Percentiles rank a stretch among this genome's conserved stretches.
These are phyloP conservation scores for Aristolochia contorta DNA, from an alignment of 164 flowering plant species.

Conservation along the genomic window DNA sequence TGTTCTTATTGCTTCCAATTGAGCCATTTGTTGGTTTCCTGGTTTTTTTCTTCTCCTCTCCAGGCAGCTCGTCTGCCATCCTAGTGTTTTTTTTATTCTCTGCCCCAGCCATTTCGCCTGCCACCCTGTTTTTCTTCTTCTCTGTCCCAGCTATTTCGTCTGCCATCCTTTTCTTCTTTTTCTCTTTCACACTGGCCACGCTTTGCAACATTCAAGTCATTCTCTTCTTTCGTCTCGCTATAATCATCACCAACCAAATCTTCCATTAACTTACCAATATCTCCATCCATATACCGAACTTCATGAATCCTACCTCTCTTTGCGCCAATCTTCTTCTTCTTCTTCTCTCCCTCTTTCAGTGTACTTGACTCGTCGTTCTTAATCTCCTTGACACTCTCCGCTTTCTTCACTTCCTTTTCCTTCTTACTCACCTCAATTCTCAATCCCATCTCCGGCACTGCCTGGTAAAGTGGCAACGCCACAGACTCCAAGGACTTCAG, in stretches of 20 bases:
- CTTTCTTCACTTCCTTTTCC: conserved; percentile 12
- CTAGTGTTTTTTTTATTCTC: too few species aligned
- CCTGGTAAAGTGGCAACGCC: conserved; percentile 72
- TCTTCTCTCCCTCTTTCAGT: conserved; percentile 8
- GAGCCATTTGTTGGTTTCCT: too few species aligned
- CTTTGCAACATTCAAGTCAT: neutral
- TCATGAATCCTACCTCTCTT: conserved; percentile 57
- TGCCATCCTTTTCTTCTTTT: too few species aligned
- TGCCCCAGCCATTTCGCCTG: too few species aligned
- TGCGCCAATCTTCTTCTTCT: conserved; percentile 23
- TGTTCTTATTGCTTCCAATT: too few species aligned
- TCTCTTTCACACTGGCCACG: too few species aligned
- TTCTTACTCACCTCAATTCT: conserved; percentile 41
- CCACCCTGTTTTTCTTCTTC: too few species aligned
- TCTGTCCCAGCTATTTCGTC: too few species aligned
- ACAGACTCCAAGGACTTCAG: conserved; percentile 60
- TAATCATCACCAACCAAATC: conserved; percentile 7
- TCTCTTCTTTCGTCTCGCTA: conserved; percentile 11
- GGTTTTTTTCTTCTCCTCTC: too few species aligned
- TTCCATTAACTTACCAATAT: conserved; percentile 11
- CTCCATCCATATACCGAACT: conserved; percentile 43
- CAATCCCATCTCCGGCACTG: conserved; percentile 56
- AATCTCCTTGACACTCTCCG: conserved; percentile 8
- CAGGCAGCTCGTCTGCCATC: too few species aligned
- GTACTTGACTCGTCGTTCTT: neutral